These are phyloP conservation scores for Dipteronia sinensis DNA, from an alignment of 345 rosid genomes.

Conservation along the genomic window DNA sequence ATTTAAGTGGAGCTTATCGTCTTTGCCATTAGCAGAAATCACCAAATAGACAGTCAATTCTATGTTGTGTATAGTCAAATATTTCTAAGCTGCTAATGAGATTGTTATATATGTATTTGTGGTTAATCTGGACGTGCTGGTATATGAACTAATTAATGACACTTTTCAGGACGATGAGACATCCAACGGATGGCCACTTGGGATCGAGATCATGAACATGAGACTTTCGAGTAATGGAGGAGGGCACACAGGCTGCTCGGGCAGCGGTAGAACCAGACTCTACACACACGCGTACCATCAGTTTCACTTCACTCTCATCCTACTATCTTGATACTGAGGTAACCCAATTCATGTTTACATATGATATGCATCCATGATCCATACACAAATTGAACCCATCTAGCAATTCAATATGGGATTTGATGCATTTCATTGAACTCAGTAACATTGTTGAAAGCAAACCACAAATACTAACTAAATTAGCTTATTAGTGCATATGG, in stretches of 20 bases:
- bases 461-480: background rate
- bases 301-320: conserved; percentile 54
- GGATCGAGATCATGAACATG: conserved; percentile 45
- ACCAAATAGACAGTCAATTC: background rate
- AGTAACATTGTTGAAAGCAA: too few species aligned
- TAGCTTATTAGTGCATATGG: background rate
- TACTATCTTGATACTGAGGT: conserved; percentile 63
- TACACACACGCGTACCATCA: conserved; percentile 23
- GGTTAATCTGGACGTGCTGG: too few species aligned
- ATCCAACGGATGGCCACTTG: conserved; percentile 62
- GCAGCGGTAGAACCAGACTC: conserved; percentile 26
- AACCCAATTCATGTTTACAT: background rate
- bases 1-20: too few species aligned
- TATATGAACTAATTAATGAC: background rate
- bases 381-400: too few species aligned
- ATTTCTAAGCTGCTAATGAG: background rate
- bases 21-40: background rate
- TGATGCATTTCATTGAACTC: background rate
- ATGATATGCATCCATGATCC: too few species aligned
- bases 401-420: too few species aligned
- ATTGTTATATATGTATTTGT: background rate
- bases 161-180: conserved; percentile 38
- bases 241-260: conserved; percentile 26
- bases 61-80: too few species aligned
- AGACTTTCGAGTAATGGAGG: conserved; percentile 38